These are phyloP conservation scores for Claviceps capensis DNA, from an alignment of 2,329 filamentous ascomycete species.

Conservation along the genomic window DNA sequence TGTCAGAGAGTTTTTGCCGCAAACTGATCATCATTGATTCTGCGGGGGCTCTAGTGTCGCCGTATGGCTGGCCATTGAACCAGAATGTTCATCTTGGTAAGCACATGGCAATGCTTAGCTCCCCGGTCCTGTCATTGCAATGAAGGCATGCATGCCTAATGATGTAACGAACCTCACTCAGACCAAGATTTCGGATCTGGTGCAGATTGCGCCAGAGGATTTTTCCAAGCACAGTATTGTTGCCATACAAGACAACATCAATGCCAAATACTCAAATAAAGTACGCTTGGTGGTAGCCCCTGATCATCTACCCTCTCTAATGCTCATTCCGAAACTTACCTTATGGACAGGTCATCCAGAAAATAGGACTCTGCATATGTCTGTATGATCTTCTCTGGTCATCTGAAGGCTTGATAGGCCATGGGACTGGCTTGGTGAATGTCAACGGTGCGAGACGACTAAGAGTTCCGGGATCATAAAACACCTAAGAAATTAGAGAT, in stretches of 20 bases:
- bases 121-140: neutral
- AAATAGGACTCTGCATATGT: slow-evolving; percentile 84
- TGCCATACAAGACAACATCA: slow-evolving; percentile 92
- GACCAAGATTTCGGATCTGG: slow-evolving; percentile 89
- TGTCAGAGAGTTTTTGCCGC: neutral
- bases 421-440: slow-evolving; percentile 83
- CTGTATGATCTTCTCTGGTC: slow-evolving; percentile 83
- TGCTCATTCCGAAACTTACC: neutral
- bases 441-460: slow-evolving; percentile 56
- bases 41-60: neutral
- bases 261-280: slow-evolving; percentile 92
- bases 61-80: neutral
- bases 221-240: slow-evolving; percentile 72
- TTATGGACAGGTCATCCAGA: slow-evolving; percentile 59
- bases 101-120: slow-evolving; percentile 2
- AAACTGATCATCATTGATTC: neutral
- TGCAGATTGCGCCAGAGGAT: slow-evolving; percentile 81
- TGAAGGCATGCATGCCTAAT: neutral
- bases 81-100: slow-evolving; percentile 38
- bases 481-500: neutral
- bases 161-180: slow-evolving; percentile 20
- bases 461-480: neutral
- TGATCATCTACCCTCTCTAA: no score
- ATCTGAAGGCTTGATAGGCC: slow-evolving; percentile 86
- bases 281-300: slow-evolving; percentile 23